Base-by-base conservation (phyloP, 2,329 filamentous ascomycete genomes). In the Pseudogymnoascus verrucosus region DNA sequence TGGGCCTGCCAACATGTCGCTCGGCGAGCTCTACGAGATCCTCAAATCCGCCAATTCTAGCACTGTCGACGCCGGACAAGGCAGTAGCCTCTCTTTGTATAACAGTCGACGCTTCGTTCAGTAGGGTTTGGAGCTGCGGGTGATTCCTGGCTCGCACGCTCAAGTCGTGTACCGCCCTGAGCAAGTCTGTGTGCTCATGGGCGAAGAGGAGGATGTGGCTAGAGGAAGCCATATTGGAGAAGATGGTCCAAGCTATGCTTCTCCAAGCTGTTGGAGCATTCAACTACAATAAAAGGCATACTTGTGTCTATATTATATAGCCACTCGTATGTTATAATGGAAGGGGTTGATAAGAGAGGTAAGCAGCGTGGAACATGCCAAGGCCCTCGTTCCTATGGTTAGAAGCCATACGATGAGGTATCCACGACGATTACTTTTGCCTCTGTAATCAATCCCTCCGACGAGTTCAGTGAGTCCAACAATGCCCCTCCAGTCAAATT, bases 261-360 rank as follows among this genome's bases (percentile, higher is more conserved):
- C 44, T 51, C 44, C 44, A 28, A 28, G 44, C 44, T 51, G 44
- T 51, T 51, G 23, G 14, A 5, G 21, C 28, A 16, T 51, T 16
- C 44, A 28, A 51, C 44, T 51, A 51, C 44, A 51, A 44, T 28
- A 28, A 51, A 51, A 51, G 44, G 44, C 44, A 51, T 51, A 7
- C 44, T 44, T 51, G 21, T 28, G 44, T 51, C 44, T 51, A 28
- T 51, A 51, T 51, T 51, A 51, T 51, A 51, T 51, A 51, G 44
- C 1, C 23, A 23, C 21, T 28, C 14, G 3, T n/a, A 28, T 14
- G 23, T n/a, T 8, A 31, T 31, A 28, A 51, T 7, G 3, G 4
- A 51, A 7, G 23, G 14, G 44, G 44, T 23, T 7, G 23, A 51
- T 51, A 16, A 16, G 6, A 14, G 5, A 28, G 23, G 14, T 51